phyloP scores from a whole-genome alignment of 768 basidiomycete genomes.

The Suillus clintonianus region DNA sequence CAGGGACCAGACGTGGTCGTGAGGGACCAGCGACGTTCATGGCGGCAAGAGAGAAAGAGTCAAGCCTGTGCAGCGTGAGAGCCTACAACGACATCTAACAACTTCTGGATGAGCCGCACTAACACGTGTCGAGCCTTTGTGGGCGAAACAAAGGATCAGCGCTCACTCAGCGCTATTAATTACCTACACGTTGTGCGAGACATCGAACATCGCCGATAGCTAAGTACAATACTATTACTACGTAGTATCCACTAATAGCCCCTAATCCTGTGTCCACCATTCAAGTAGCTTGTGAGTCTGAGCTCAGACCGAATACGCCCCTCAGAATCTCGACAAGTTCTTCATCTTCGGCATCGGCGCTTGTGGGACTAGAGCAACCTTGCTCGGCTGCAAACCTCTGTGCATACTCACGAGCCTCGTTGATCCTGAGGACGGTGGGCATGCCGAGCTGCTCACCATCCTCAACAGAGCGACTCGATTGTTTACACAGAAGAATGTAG shows the following conservation, averaged over 20 bases:
- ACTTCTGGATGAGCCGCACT: not conserved
- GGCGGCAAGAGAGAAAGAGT: slow-evolving; percentile 3
- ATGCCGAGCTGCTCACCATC: slow-evolving; percentile 62
- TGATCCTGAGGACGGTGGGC: slow-evolving; percentile 54
- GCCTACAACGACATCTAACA: not conserved
- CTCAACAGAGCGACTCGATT: slow-evolving; percentile 48
- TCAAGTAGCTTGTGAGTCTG: not conserved
- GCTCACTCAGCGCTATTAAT: not conserved
- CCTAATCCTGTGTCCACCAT: not conserved
- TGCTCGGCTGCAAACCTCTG: slow-evolving; percentile 34
- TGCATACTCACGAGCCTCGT: slow-evolving; percentile 50
- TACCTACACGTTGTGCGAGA: not conserved
- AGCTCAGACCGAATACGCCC: slow-evolving; percentile 32
- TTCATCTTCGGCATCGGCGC: slow-evolving; percentile 27
- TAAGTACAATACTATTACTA: not conserved
- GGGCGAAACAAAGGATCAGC: not conserved
- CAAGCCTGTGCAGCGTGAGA: not conserved
- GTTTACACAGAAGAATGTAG: slow-evolving; percentile 54
- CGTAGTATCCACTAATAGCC: not conserved
- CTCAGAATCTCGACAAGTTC: slow-evolving; percentile 30
- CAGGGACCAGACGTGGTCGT: slow-evolving; percentile 1
- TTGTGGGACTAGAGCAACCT: slow-evolving; percentile 29
- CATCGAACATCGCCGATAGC: not conserved
- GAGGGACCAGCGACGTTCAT: slow-evolving; percentile 32
- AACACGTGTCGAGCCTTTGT: not conserved